Evolutionary conservation across 805 yeast genomes (phyloP).

Genomic region (Saccharomycopsis synnaedendra): DNA sequence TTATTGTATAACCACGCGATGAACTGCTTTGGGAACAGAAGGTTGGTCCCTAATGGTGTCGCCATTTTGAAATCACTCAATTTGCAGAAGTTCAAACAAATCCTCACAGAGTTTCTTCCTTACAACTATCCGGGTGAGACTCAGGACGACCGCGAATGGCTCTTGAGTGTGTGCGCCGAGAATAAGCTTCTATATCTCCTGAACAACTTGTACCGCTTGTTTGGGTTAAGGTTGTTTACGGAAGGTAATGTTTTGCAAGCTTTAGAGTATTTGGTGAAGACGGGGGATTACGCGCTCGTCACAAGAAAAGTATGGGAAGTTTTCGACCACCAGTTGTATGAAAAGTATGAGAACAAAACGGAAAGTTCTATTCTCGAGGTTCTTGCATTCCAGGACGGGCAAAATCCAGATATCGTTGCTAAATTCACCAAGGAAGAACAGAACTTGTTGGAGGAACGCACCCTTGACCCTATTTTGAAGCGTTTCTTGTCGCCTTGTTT

Average conservation of each 20-base stretch:
- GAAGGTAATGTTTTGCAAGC: conserved; percentile 55
- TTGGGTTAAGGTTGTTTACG: conserved; percentile 36
- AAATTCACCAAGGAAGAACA: conserved; percentile 2
- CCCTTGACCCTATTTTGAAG: conserved; percentile 43
- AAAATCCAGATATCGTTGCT: not conserved
- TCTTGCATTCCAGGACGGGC: not conserved
- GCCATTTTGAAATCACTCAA: conserved; percentile 46
- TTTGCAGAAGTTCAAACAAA: conserved; percentile 30
- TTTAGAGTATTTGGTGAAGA: conserved; percentile 48
- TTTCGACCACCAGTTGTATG: conserved; percentile 47
- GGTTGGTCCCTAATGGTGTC: conserved; percentile 55
- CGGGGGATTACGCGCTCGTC: conserved; percentile 43
- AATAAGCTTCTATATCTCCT: conserved; percentile 50
- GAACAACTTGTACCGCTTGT: conserved; percentile 36
- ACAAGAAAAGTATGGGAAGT: conserved; percentile 46
- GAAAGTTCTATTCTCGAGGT: conserved; percentile 6
- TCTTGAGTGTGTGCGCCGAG: conserved; percentile 59
- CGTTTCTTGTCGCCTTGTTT: conserved; percentile 69
- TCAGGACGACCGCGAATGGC: conserved; percentile 75
- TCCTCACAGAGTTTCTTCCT: conserved; percentile 49
- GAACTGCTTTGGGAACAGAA: conserved; percentile 39
- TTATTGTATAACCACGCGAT: conserved; percentile 45
- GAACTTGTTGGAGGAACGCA: conserved; percentile 12
- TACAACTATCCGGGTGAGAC: conserved; percentile 44
- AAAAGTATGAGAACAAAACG: conserved; percentile 21